Evolutionary conservation across 1,139 yeast genomes (phyloP).

Genomic region (Taphrina flavorubra): DNA sequence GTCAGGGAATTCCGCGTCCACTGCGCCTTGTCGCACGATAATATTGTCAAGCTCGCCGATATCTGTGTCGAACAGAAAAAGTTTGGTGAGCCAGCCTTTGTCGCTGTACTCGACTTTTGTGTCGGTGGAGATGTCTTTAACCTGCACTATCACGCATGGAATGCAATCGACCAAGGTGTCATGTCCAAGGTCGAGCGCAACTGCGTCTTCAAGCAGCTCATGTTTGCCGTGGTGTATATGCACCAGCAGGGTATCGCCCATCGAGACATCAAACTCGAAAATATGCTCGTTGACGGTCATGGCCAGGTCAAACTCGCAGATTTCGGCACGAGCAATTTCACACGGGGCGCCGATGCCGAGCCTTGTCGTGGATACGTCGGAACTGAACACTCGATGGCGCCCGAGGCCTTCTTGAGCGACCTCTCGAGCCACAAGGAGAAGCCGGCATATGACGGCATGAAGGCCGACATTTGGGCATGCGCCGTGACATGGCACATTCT

Average conservation of each 20-base stretch:
- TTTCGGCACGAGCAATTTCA: slow-evolving; percentile 70
- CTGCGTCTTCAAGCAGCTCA: slow-evolving; percentile 72
- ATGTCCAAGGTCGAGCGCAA: slow-evolving; percentile 58
- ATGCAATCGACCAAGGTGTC: slow-evolving; percentile 46
- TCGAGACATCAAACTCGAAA: slow-evolving; percentile 76
- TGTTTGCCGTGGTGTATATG: slow-evolving; percentile 71
- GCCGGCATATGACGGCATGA: slow-evolving; percentile 75
- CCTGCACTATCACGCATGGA: slow-evolving; percentile 51
- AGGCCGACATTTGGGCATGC: slow-evolving; percentile 89
- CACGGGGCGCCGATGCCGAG: slow-evolving; percentile 54
- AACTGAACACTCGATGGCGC: slow-evolving; percentile 85
- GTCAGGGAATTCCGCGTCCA: slow-evolving; percentile 81
- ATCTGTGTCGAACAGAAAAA: slow-evolving; percentile 53
- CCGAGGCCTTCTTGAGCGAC: slow-evolving; percentile 65
- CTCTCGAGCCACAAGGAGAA: slow-evolving; percentile 43
- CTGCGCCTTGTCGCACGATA: slow-evolving; percentile 69
- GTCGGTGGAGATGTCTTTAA: slow-evolving; percentile 94
- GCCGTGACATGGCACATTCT: slow-evolving; percentile 85
- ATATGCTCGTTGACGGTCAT: slow-evolving; percentile 66
- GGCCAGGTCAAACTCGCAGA: slow-evolving; percentile 75
- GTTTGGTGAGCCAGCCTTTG: slow-evolving; percentile 53
- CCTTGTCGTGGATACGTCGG: slow-evolving; percentile 55
- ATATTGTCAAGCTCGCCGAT: slow-evolving; percentile 72
- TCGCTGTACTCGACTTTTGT: slow-evolving; percentile 92
- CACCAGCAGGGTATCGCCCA: slow-evolving; percentile 76